These are phyloP conservation scores for Tillandsia leiboldiana DNA, from an alignment of 176 grass and related monocot species.

Conservation along the genomic window DNA sequence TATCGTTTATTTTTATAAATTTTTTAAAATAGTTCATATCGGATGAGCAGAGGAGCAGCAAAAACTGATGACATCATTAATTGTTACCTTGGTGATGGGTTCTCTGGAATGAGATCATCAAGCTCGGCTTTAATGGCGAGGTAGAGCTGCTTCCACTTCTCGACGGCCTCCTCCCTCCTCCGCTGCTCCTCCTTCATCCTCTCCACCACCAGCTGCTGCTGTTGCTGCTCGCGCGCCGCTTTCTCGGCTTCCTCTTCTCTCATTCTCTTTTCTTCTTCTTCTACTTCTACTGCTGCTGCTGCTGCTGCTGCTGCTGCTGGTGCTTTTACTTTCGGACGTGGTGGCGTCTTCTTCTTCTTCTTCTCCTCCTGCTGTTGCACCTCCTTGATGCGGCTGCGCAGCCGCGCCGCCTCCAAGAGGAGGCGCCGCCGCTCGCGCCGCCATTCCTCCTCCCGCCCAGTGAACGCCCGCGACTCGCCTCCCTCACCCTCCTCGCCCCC, in stretches of 20 bases:
- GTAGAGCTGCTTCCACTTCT: constrained; percentile 49
- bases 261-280: not conserved
- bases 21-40: too few species aligned
- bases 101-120: constrained; percentile 45
- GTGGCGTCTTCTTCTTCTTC: not conserved
- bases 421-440: too few species aligned
- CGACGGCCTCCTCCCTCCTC: constrained; percentile 31
- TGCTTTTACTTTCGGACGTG: not conserved
- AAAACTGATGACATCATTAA: not conserved
- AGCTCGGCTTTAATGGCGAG: constrained; percentile 45
- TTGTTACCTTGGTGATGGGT: constrained; percentile 23
- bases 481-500: not conserved
- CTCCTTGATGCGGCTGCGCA: too few species aligned
- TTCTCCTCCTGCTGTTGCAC: not conserved
- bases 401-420: too few species aligned
- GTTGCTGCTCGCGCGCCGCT: not conserved
- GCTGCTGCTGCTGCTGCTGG: not conserved
- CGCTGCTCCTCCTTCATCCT: constrained; percentile 31
- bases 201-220: constrained; percentile 7
- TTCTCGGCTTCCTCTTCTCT: not conserved
- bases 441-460: not conserved
- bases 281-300: not conserved
- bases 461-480: not conserved
- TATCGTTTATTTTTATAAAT: too few species aligned
- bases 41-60: too few species aligned